Conservation (phyloP, 257 asterid genomes). For the Petunia secreta region DNA sequence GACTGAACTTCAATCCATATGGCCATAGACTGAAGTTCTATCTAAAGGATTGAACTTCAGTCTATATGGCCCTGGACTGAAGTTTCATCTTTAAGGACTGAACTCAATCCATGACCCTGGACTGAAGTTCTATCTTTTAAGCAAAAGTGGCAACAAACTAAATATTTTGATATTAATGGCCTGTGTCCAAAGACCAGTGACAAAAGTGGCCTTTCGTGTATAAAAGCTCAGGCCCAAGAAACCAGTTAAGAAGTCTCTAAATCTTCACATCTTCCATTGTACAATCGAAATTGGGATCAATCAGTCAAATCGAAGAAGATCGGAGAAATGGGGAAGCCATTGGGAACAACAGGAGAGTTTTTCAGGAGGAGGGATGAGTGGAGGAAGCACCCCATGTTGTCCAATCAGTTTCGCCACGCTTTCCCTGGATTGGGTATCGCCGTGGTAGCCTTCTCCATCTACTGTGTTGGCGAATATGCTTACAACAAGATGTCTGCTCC, state of each 20-base stretch:
- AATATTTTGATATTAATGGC: no score
- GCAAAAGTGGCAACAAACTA: no score
- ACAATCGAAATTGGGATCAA: no score
- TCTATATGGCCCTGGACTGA: no score
- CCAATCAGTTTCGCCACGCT: slow-evolving; percentile 91
- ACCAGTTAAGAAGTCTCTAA: background rate
- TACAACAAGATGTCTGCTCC: slow-evolving; percentile 60
- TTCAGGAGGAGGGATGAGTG: slow-evolving; percentile 92
- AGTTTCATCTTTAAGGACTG: no score
- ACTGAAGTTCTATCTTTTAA: no score
- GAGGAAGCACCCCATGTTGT: slow-evolving; percentile 94
- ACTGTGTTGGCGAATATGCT: slow-evolving; percentile 51
- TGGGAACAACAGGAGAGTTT: slow-evolving; percentile 93
- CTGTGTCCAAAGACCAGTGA: no score
- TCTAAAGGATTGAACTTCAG: no score
- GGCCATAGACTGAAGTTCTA: no score
- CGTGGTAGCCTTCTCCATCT: slow-evolving; percentile 75
- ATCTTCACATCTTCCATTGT: background rate
- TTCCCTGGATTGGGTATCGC: slow-evolving; percentile 93
- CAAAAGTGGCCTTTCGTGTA: no score
- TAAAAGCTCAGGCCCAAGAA: slow-evolving; percentile 21
- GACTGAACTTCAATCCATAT: no score
- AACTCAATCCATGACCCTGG: no score
- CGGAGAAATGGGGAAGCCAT: slow-evolving; percentile 39
- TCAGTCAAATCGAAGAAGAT: background rate